Conservation (phyloP, 2,329 filamentous ascomycete species). For the Phoma herbarum region DNA sequence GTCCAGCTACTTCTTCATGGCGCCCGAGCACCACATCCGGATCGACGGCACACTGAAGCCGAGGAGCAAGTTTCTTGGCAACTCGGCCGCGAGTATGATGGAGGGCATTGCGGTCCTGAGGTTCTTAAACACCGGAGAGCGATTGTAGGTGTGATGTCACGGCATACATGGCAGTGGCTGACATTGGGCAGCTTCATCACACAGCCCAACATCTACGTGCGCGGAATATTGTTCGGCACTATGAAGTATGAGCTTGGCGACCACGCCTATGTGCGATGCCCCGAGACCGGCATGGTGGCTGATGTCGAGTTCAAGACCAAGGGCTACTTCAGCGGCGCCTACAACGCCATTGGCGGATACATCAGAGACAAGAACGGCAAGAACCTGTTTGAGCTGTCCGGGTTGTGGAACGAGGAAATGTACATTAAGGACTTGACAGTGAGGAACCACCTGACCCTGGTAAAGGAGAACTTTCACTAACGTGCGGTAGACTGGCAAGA, state of each 20-base stretch:
- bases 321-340: conserved; percentile 94
- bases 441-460: conserved; percentile 40
- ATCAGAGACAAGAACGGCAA: conserved; percentile 91
- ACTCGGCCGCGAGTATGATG: conserved; percentile 98
- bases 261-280: conserved; percentile 91
- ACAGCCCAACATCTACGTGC: conserved; percentile 98
- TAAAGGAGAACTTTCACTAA: conserved; percentile 4
- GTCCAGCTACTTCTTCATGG: conserved; percentile 99
- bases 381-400: conserved; percentile 85
- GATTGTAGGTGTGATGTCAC: conserved; percentile 72
- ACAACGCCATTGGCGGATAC: conserved; percentile 91
- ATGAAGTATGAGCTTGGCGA: conserved; percentile 99
- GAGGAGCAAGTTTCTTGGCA: conserved; percentile 92
- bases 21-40: conserved; percentile 88
- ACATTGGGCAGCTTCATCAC: conserved; percentile 76
- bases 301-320: conserved; percentile 99
- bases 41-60: conserved; percentile 97
- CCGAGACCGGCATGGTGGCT: conserved; percentile 83
- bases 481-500: conserved; percentile 78
- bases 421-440: conserved; percentile 83
- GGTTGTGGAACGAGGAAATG: conserved; percentile 96
- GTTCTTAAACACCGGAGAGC: conserved; percentile 84
- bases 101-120: conserved; percentile 91
- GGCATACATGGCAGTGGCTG: conserved; percentile 12
- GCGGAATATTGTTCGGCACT: conserved; percentile 95